Percentiles rank a stretch among this genome's conserved stretches.
These are phyloP conservation scores for Leucocoprinus gongylophorus DNA, from an alignment of 1,284 basidiomycete genomes.

Conservation along the genomic window DNA sequence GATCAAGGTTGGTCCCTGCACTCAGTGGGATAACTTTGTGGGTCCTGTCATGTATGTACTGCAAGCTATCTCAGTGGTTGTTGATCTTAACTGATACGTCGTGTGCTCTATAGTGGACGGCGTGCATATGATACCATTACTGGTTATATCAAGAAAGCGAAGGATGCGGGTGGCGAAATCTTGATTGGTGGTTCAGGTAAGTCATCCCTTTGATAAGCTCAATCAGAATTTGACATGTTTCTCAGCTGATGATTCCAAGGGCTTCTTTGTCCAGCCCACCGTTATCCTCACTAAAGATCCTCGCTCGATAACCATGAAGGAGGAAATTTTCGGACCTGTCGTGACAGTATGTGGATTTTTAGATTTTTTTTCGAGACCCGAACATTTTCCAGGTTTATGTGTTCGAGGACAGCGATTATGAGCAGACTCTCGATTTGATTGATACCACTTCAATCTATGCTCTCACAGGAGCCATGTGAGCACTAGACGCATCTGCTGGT, in stretches of 20 bases:
- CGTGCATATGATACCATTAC: constrained; percentile 87
- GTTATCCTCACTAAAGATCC: constrained; percentile 94
- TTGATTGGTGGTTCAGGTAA: constrained; percentile 77
- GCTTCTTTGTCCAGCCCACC: constrained; percentile 93
- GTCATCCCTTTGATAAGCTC: constrained; percentile 13
- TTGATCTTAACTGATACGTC: neutral
- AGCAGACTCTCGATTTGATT: constrained; percentile 82
- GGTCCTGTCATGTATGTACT: constrained; percentile 86
- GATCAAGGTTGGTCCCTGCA: constrained; percentile 79
- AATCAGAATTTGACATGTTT: neutral
- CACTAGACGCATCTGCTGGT: constrained; percentile 12
- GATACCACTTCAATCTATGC: constrained; percentile 87
- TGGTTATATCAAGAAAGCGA: constrained; percentile 83
- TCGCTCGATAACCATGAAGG: constrained; percentile 83
- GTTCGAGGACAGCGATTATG: constrained; percentile 78
- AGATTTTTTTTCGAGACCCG: constrained; percentile 1
- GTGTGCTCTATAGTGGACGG: constrained; percentile 48
- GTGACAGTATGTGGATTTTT: constrained; percentile 58
- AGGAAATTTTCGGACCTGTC: constrained; percentile 98
- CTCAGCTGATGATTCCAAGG: constrained; percentile 80
- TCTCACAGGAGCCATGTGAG: constrained; percentile 84
- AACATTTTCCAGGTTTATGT: constrained; percentile 58
- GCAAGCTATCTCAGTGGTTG: neutral
- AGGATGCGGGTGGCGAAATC: constrained; percentile 83
- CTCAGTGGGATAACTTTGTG: constrained; percentile 84